phyloP scores from a whole-genome alignment of 2,329 filamentous ascomycete genomes.

The Neofusicoccum sp. region DNA sequence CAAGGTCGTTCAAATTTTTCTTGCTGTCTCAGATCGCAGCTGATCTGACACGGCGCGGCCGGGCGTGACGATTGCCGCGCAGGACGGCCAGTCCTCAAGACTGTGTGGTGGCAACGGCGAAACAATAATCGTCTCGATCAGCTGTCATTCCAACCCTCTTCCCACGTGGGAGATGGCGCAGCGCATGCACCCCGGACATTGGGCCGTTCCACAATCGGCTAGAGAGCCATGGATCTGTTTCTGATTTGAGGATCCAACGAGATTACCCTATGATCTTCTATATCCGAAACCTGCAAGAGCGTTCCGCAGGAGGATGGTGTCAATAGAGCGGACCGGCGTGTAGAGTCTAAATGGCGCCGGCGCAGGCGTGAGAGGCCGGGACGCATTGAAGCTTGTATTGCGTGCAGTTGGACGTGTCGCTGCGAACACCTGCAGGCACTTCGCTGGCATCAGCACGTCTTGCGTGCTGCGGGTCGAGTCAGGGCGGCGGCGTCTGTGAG shows the following conservation, averaged over 20 bases:
- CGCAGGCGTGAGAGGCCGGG: background rate
- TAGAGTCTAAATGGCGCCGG: background rate
- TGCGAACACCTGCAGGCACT: background rate
- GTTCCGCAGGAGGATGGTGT: background rate
- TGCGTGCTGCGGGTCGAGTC: constrained; percentile 7
- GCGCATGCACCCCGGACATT: constrained; percentile 13
- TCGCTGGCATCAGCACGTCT: background rate
- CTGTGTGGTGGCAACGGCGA: constrained; percentile 6
- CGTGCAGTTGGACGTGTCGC: background rate
- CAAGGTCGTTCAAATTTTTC: background rate
- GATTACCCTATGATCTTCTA: constrained; percentile 16
- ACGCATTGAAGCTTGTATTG: background rate
- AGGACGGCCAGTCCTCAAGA: background rate
- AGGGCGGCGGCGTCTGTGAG: constrained; percentile 11
- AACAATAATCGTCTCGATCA: constrained; percentile 3
- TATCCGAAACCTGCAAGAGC: constrained; percentile 12
- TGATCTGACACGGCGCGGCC: background rate
- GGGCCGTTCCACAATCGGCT: constrained; percentile 4
- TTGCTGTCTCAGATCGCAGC: constrained; percentile 9
- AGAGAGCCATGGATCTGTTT: constrained; percentile 9
- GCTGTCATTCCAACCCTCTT: constrained; percentile 3
- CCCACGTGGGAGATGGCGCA: constrained; percentile 12
- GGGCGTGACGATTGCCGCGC: background rate
- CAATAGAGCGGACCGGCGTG: constrained; percentile 1
- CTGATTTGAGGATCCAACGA: constrained; percentile 15